phyloP scores from a whole-genome alignment of 805 yeast species.

The Metschnikowia similis region DNA sequence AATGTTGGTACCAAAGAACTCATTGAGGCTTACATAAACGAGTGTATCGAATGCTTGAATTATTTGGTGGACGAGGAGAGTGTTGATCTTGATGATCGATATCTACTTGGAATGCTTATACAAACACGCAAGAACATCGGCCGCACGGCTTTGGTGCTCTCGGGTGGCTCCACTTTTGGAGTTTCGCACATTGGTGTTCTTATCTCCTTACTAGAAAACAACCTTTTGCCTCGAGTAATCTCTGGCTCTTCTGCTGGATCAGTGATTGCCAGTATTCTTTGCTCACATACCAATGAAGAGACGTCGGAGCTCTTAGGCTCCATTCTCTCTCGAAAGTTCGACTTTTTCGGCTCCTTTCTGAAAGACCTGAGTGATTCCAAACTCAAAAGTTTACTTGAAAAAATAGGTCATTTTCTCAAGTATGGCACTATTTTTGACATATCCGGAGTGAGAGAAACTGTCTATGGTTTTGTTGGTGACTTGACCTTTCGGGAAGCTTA shows the following conservation, averaged over 20 bases:
- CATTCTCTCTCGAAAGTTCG: constrained; percentile 54
- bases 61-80: constrained; percentile 36
- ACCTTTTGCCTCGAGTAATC: constrained; percentile 77
- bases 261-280: constrained; percentile 83
- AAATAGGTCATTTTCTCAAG: constrained; percentile 57
- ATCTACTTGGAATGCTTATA: constrained; percentile 70
- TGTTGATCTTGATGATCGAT: constrained; percentile 56
- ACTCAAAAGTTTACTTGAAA: constrained; percentile 44
- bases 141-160: constrained; percentile 86
- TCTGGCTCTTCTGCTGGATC: constrained; percentile 97
- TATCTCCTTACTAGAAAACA: constrained; percentile 68
- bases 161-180: constrained; percentile 96
- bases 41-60: constrained; percentile 54
- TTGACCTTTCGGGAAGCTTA: constrained; percentile 92
- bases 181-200: constrained; percentile 89
- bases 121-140: constrained; percentile 92
- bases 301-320: constrained; percentile 52
- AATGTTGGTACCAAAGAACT: constrained; percentile 80
- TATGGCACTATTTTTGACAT: constrained; percentile 90
- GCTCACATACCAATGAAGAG: constrained; percentile 76
- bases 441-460: constrained; percentile 62
- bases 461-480: constrained; percentile 79
- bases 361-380: constrained; percentile 37
- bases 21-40: constrained; percentile 78
- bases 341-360: constrained; percentile 39